Conservation (phyloP, 2,329 filamentous ascomycete genomes). For the Colletotrichum tabaci region DNA sequence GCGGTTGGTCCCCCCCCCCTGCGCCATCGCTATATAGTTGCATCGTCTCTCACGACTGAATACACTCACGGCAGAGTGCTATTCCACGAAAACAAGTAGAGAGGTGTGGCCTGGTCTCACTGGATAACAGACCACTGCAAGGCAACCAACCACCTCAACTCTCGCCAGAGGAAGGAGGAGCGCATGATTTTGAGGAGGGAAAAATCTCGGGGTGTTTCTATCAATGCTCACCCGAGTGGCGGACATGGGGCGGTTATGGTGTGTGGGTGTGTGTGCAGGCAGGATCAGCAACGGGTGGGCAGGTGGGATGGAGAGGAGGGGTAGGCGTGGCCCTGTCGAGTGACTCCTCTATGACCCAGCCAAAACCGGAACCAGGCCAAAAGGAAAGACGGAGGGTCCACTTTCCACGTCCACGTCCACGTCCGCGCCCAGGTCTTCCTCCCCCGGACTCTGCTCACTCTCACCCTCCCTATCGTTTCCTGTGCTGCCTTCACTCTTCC, state of each 20-base stretch:
- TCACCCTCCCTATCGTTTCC: not conserved
- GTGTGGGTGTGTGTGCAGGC: conserved; percentile 5
- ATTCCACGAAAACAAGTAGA: conserved; percentile 6
- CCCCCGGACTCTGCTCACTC: conserved; percentile 15
- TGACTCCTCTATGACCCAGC: conserved; percentile 36
- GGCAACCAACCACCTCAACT: not conserved
- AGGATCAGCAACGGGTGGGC: conserved; percentile 16
- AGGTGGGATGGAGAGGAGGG: conserved; percentile 1
- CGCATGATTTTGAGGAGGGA: not conserved
- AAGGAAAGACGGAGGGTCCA: conserved; percentile 18
- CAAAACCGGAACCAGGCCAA: conserved; percentile 28
- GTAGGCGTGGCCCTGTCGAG: conserved; percentile 19
- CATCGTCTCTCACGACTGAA: not conserved
- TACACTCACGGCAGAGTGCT: conserved; percentile 21
- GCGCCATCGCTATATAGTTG: not conserved
- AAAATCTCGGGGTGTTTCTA: not conserved
- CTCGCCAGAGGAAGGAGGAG: not conserved
- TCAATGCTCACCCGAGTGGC: not conserved
- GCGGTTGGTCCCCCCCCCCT: not conserved
- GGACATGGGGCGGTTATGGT: conserved; percentile 16
- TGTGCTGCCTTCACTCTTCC: conserved; percentile 5
- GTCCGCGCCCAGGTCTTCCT: conserved; percentile 21
- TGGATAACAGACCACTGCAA: conserved; percentile 22
- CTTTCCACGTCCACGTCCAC: conserved; percentile 38
- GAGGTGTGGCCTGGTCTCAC: conserved; percentile 39